Evolutionary conservation across 2,329 filamentous ascomycete species (phyloP), one percentile per base, ranked within the genome.

Genomic region (Neodidymelliopsis sp.): DNA sequence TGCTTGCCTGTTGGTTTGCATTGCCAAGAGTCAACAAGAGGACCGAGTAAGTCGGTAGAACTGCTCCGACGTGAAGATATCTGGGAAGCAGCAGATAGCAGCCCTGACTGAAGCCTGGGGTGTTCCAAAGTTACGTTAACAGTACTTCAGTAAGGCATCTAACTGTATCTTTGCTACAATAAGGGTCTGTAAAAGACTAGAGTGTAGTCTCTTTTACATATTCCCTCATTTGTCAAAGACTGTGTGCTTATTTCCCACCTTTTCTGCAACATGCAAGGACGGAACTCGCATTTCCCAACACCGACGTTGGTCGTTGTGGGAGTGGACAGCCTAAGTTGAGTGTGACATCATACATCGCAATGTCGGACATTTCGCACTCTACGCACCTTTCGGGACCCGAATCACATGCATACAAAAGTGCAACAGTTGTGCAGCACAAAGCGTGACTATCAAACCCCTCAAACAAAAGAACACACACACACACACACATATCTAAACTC

Each of bases 1-100:
- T 91, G 88, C 39, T 85, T 34, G 66, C 77, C 1, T 86, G 83
- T 55, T 91, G 87, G 87, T 84, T 79, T 42, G 72, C 70, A 1
- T 67, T 89, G 54, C 86, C 87, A 0, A 74, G 67, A 10, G 66
- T 77, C 29, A 73, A 73, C 51, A 89, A 89, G 81, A 81, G 82
- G 62, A 79, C 73, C 0, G 85, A 87, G 52, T 88, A 79, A 44
- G 23, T n/a, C 15, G 18, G 29, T 5, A 6, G 13, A 9, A 23
- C 18, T 4, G 18, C 29, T 2, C 3, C 15, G n/a, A n/a, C n/a
- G n/a, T n/a, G n/a, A n/a, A n/a, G n/a, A n/a, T n/a, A n/a, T n/a
- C n/a, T n/a, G n/a, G n/a, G n/a, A n/a, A n/a, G n/a, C n/a, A n/a
- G n/a, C n/a, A n/a, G n/a, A n/a, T n/a, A n/a, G n/a, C n/a, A n/a